Evolutionary conservation across 371 early-diverging fungal species (phyloP).

Genomic region (Lichtheimia ornata): DNA sequence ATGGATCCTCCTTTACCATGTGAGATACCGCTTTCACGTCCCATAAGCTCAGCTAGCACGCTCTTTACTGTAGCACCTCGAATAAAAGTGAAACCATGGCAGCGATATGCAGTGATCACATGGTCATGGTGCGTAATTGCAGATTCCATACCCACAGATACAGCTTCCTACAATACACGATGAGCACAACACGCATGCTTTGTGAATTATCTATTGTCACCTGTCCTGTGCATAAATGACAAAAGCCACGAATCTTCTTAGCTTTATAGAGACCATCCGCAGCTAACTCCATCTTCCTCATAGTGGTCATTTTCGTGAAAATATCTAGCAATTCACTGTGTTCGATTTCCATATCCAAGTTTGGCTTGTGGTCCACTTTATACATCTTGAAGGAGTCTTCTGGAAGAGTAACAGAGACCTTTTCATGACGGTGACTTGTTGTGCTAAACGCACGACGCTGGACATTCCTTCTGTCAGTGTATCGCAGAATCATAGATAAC

Average conservation of each 20-base stretch:
- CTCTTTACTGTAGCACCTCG: conserved; percentile 81
- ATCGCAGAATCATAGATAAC: too few species aligned
- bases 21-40: conserved; percentile 88
- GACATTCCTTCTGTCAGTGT: too few species aligned
- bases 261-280: conserved; percentile 96
- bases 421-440: too few species aligned
- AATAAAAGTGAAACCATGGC: conserved; percentile 97
- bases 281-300: conserved; percentile 94
- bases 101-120: conserved; percentile 98
- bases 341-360: conserved; percentile 57
- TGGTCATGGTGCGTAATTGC: conserved; percentile 88
- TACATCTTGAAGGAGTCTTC: conserved; percentile 66
- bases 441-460: too few species aligned
- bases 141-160: conserved; percentile 94
- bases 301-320: conserved; percentile 87
- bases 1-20: conserved; percentile 99
- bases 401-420: conserved; percentile 50
- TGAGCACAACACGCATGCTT: too few species aligned
- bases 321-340: conserved; percentile 77
- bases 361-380: conserved; percentile 64
- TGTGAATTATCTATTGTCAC: conserved; percentile 30
- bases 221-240: conserved; percentile 99
- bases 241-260: conserved; percentile 98
- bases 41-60: conserved; percentile 90
- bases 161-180: conserved; percentile 77